Evolutionary conservation across 129 eudicot species (phyloP).

Genomic region (Helianthus tuberosus): DNA sequence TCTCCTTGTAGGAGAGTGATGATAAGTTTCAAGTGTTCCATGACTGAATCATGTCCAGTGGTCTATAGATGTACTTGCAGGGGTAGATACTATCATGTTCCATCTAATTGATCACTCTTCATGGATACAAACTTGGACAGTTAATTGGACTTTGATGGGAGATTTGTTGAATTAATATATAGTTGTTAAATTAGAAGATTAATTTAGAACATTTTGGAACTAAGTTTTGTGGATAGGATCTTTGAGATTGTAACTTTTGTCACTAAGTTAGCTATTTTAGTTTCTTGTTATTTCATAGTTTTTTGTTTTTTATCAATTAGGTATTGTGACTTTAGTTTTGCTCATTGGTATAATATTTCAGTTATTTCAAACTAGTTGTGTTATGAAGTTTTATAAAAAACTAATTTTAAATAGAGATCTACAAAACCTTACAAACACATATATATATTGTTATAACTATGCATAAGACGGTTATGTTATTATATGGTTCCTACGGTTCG

Average conservation of each 20-base stretch:
- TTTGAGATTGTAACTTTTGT: conserved; percentile 18
- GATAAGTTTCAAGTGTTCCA: conserved; percentile 75
- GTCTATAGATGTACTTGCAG: conserved; percentile 82
- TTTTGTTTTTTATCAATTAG: not conserved
- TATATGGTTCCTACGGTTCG: too few relatives aligned
- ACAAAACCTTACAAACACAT: too few relatives aligned
- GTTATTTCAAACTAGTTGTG: not conserved
- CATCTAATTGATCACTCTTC: conserved; percentile 51
- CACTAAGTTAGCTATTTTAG: not conserved
- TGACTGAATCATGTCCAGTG: conserved; percentile 84
- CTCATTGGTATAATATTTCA: not conserved
- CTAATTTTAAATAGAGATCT: too few relatives aligned
- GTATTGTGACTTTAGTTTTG: not conserved
- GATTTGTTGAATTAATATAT: conserved; percentile 5
- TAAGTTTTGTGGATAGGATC: conserved; percentile 35
- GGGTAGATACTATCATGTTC: conserved; percentile 92
- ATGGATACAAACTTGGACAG: not conserved
- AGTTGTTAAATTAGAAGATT: conserved; percentile 8
- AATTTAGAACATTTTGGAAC: not conserved
- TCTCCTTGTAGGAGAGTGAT: conserved; percentile 88
- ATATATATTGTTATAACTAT: too few relatives aligned
- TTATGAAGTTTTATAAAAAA: too few relatives aligned
- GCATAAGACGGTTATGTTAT: too few relatives aligned
- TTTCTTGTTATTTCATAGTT: not conserved
- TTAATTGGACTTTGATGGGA: conserved; percentile 5